Base-by-base conservation (phyloP, 441 rosid genomes). In the Bocquillonia castaneifolia region DNA sequence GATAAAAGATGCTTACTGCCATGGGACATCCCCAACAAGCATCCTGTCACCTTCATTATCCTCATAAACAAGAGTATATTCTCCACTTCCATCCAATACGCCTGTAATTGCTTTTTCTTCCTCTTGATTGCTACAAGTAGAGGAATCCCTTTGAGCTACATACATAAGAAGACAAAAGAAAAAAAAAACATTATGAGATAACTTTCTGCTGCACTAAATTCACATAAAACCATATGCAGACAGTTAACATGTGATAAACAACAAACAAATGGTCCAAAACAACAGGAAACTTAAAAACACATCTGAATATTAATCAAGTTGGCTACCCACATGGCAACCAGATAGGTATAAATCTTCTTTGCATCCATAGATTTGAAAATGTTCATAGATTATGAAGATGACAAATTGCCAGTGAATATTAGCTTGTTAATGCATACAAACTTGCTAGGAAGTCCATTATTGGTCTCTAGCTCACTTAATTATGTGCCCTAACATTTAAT, bases 11-110 rank as follows among this genome's bases (percentile, higher is more conserved):
- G 69, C 78, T 77, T 80, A 83, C 86, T 74, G 78, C 86, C 86
- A 83, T 17, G 86, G 86, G 72, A 83, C 86, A 83, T 77, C 80
- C 54, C 80, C 80, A 70, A 74, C 78, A 63, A 77, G 81, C 78
- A 77, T 77, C 75, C 70, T 80, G 80, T 83, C 86, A 44, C 86
- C 86, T 75, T 83, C 86, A 40, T 83, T 70, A 75, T 83, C 86
- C 78, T 83, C 86, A 45, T 83, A 83, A 68, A 83, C 84, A 53
- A 83, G 83, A 20, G 81, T 83, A 73, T 74, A 73, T 62, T 77
- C 75, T 14, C 81, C 81, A 50, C 73, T 71, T 40, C 78, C 75
- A 10, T 62, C 77, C 48, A 73, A 10, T 57, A 61, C 29, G 5
- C 77, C 77, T 1, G 63, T 66, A 10, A 72, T 72, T 0, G 68